phyloP scores from a whole-genome alignment of 1,284 basidiomycete species.

The Ceratobasidium sp. region DNA sequence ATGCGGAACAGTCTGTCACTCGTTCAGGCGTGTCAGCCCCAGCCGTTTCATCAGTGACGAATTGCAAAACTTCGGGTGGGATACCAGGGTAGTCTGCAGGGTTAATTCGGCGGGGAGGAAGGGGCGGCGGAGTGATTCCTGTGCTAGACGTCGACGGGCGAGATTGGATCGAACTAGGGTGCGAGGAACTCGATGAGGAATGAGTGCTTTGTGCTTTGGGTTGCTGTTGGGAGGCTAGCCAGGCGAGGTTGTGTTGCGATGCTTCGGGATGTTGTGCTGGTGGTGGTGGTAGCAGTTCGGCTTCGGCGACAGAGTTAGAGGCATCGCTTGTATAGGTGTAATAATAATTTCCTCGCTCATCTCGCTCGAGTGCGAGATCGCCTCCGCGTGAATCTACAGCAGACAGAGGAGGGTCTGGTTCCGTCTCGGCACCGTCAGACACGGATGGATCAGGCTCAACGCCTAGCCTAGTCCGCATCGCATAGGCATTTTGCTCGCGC shows the following conservation, averaged over 20 bases:
- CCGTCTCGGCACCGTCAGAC: conserved; percentile 26
- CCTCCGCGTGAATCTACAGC: conserved; percentile 54
- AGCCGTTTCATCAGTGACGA: conserved; percentile 51
- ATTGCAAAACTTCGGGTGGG: conserved; percentile 62
- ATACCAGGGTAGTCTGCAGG: conserved; percentile 50
- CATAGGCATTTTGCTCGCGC: conserved; percentile 75
- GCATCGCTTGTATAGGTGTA: conserved; percentile 67
- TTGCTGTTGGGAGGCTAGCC: conserved; percentile 43
- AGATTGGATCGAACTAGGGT: conserved; percentile 32
- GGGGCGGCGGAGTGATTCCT: conserved; percentile 41
- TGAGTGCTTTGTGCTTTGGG: conserved; percentile 21
- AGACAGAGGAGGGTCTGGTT: conserved; percentile 44
- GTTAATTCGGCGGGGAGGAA: conserved; percentile 42
- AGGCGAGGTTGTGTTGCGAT: conserved; percentile 55
- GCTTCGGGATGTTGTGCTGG: conserved; percentile 51
- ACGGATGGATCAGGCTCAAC: conserved; percentile 64
- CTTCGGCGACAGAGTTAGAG: conserved; percentile 19
- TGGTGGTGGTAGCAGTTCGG: conserved; percentile 57
- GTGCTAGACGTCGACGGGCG: conserved; percentile 32
- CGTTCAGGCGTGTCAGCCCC: conserved; percentile 60
- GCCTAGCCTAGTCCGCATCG: conserved; percentile 63
- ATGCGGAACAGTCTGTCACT: conserved; percentile 81
- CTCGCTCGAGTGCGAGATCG: conserved; percentile 68
- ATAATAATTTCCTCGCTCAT: conserved; percentile 72
- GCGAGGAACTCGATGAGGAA: conserved; percentile 35